Base-by-base conservation (phyloP, 208 protist species). In the Plasmodiophora brassicae region DNA sequence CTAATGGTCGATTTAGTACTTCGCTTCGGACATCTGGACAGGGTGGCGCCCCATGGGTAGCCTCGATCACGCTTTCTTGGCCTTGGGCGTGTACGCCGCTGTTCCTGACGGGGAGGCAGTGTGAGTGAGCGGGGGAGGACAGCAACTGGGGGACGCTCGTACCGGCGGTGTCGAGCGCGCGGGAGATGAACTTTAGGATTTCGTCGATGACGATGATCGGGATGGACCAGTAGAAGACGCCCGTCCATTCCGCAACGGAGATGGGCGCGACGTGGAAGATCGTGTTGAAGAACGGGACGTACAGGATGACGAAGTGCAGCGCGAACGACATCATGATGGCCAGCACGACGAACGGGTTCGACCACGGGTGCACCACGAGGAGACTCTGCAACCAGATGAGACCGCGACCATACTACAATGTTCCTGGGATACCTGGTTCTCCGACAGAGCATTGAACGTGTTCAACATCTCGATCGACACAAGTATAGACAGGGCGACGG, bases 401-500 rank as follows among this genome's bases (percentile, higher is more conserved):
- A 14, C 5, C 32, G 32, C 50, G 88, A 45, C 25, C 39, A 46
- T 95, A 78, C 41, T 5, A 78, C n/a, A 32, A 78, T 36, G n/a
- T 78, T 78, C n/a, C 5, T n/a, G n/a, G n/a, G n/a, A 78, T 32
- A 78, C 65, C 65, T 95, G 92, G 83, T 96, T 96, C 89, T 97
- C 96, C 86, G 95, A 97, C 1, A 98, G 89, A 35, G 95, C 95
- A 86, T 97, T 97, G 46, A 97, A 92, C 25, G 96, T 95, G 91
- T 97, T 97, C 53, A 98, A 92, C 96, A 98, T 98, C 90, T 98
- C 96, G 35, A 98, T 92, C 0, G 95, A 83, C 1, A 98, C 96
- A 20, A 98, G 92, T 84, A 98, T 95, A 0, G 95, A 96, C 20
- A 98, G 89, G 1, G 95, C 94, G 60, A 97, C 93, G 1, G 96